phyloP scores from a whole-genome alignment of 2,329 filamentous ascomycete species.

The Chaetomium olivaceum region DNA sequence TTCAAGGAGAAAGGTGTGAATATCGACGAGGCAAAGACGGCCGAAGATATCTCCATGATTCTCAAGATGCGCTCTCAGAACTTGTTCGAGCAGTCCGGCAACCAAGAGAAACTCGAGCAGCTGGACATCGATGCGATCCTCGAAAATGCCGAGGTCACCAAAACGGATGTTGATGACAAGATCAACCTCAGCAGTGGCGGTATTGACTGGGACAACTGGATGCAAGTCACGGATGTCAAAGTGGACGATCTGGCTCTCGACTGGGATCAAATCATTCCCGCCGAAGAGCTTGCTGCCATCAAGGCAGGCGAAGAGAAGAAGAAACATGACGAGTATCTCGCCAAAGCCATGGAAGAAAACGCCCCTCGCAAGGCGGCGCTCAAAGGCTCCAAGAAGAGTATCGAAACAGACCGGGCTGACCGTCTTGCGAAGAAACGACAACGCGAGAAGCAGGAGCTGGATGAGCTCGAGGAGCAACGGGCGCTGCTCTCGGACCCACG shows the following conservation, averaged over 20 bases:
- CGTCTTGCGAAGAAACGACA: conserved; percentile 66
- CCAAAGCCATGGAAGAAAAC: conserved; percentile 79
- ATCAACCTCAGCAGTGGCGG: conserved; percentile 89
- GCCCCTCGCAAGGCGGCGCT: conserved; percentile 74
- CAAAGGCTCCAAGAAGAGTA: conserved; percentile 54
- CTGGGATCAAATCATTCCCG: conserved; percentile 98
- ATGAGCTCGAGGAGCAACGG: conserved; percentile 72
- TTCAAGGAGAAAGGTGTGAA: conserved; percentile 74
- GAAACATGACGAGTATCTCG: conserved; percentile 79
- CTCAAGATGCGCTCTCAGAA: conserved; percentile 98
- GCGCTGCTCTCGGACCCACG: conserved; percentile 78
- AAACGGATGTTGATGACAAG: conserved; percentile 91
- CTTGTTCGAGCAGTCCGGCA: conserved; percentile 97
- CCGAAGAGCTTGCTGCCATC: conserved; percentile 84
- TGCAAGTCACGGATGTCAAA: conserved; percentile 98
- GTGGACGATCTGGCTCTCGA: conserved; percentile 77
- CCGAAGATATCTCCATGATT: conserved; percentile 93
- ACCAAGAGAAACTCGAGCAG: conserved; percentile 94
- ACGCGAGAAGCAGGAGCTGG: conserved; percentile 66
- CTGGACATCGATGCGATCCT: conserved; percentile 97
- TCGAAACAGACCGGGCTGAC: conserved; percentile 62
- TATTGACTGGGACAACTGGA: conserved; percentile 84
- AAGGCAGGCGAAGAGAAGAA: conserved; percentile 86
- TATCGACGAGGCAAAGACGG: conserved; percentile 80
- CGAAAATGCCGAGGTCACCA: conserved; percentile 94